Evolutionary conservation across 1,284 basidiomycete species (phyloP).

Genomic region (Heterobasidion parviporum): DNA sequence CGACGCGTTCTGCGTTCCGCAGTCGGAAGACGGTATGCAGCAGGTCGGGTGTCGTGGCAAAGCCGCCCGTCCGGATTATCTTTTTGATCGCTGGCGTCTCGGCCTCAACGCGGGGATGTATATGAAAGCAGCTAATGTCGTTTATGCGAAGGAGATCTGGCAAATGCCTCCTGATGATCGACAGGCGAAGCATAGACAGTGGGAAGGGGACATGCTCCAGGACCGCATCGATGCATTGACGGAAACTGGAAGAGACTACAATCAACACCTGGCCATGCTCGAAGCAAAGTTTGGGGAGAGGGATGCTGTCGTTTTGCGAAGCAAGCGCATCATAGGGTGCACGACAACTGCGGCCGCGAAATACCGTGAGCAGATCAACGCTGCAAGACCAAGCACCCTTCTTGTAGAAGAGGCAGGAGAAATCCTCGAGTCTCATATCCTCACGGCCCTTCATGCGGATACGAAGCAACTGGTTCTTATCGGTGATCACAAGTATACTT

Average conservation of each 20-base stretch:
- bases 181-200: not conserved
- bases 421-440: conserved; percentile 56
- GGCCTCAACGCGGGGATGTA: not conserved
- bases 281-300: conserved; percentile 28
- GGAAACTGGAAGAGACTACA: conserved; percentile 23
- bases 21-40: not conserved
- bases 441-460: conserved; percentile 41
- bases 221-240: conserved; percentile 12
- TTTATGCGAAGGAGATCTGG: not conserved
- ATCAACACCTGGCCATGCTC: conserved; percentile 28
- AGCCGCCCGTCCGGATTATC: not conserved
- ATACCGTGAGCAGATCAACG: conserved; percentile 37
- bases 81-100: not conserved
- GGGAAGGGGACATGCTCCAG: not conserved
- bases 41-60: not conserved
- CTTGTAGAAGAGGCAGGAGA: conserved; percentile 67
- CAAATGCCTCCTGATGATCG: not conserved
- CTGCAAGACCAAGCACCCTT: conserved; percentile 38
- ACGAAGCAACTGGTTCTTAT: conserved; percentile 53
- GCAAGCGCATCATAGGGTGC: conserved; percentile 52
- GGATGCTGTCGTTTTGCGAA: conserved; percentile 27
- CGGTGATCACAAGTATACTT: conserved; percentile 57
- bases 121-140: not conserved
- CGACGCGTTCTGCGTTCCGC: not conserved
- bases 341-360: conserved; percentile 64